Evolutionary conservation across 2,329 filamentous ascomycete species (phyloP).

Genomic region (Trichoderma sp.): DNA sequence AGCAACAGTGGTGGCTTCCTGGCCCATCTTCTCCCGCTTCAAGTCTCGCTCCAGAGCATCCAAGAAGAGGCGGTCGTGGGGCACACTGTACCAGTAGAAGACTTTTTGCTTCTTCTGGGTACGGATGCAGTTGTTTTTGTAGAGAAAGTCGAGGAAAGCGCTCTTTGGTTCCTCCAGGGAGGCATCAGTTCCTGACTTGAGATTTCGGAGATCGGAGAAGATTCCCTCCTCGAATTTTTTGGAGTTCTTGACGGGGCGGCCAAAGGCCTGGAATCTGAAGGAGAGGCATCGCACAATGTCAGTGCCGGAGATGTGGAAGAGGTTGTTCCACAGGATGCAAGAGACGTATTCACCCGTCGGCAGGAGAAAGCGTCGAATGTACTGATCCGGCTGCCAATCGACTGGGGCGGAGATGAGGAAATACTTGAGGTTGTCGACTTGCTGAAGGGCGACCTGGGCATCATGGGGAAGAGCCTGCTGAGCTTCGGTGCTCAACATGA

Average conservation of each 20-base stretch:
- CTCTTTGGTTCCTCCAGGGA: constrained; percentile 99
- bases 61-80: constrained; percentile 94
- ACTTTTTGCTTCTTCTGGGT: constrained; percentile 99
- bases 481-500: constrained; percentile 95
- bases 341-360: constrained; percentile 99
- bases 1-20: constrained; percentile 94
- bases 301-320: constrained; percentile 98
- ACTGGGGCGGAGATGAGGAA: constrained; percentile 98
- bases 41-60: constrained; percentile 95
- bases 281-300: constrained; percentile 98
- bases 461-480: constrained; percentile 95
- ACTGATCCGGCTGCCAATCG: constrained; percentile 95
- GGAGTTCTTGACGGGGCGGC: constrained; percentile 96
- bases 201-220: constrained; percentile 95
- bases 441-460: constrained; percentile 93
- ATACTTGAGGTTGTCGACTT: constrained; percentile 99
- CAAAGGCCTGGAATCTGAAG: constrained; percentile 97
- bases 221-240: constrained; percentile 99
- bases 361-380: constrained; percentile 90
- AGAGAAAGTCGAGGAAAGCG: constrained; percentile 95
- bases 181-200: constrained; percentile 97
- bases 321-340: constrained; percentile 96
- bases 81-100: constrained; percentile 99
- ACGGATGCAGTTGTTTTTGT: constrained; percentile 99
- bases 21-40: constrained; percentile 99